phyloP scores from a whole-genome alignment of 768 basidiomycete species.

The Boletellus ananiceps region DNA sequence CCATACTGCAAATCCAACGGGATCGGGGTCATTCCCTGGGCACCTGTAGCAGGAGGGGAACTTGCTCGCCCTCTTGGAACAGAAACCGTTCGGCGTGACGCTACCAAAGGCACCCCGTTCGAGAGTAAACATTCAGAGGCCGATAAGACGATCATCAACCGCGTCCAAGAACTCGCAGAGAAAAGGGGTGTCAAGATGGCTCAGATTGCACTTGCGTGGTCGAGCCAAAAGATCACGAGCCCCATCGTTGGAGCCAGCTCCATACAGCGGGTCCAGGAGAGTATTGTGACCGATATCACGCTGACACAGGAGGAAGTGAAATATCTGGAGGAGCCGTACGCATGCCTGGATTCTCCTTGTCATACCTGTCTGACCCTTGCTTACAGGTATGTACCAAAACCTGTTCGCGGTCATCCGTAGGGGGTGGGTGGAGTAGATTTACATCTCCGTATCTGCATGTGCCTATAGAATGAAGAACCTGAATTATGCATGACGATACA shows the following conservation, averaged over 20 bases:
- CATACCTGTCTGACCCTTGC: background rate
- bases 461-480: background rate
- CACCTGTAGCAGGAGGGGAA: constrained; percentile 38
- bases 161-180: constrained; percentile 35
- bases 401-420: constrained; percentile 17
- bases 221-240: constrained; percentile 36
- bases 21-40: constrained; percentile 51
- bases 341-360: background rate
- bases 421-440: background rate
- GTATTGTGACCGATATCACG: constrained; percentile 21
- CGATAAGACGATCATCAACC: constrained; percentile 34
- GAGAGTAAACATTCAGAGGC: constrained; percentile 26
- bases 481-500: constrained; percentile 15
- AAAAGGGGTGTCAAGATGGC: constrained; percentile 34
- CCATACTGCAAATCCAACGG: constrained; percentile 45
- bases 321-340: constrained; percentile 31
- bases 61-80: constrained; percentile 36
- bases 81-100: constrained; percentile 18
- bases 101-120: constrained; percentile 17
- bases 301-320: constrained; percentile 29
- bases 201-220: constrained; percentile 44
- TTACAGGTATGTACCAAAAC: constrained; percentile 18
- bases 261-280: constrained; percentile 28
- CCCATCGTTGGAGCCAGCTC: constrained; percentile 43
- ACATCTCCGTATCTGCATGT: constrained; percentile 1